Conservation (phyloP, 1,139 yeast genomes). For the Saccharomyces hybrid region DNA sequence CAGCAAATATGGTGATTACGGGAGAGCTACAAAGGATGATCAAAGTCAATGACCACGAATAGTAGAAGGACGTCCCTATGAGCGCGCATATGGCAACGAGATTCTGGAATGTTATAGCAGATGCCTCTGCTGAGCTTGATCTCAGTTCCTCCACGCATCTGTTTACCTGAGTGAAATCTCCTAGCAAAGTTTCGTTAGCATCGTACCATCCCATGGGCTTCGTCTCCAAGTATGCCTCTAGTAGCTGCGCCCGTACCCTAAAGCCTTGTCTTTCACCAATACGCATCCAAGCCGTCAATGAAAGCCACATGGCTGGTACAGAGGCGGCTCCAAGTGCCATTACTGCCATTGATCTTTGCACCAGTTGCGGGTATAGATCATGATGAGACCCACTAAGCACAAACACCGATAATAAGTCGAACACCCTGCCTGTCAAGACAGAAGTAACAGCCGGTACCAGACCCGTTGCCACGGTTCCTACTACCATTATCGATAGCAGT, state of each 20-base stretch:
- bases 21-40: constrained; percentile 70
- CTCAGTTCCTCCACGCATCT: constrained; percentile 75
- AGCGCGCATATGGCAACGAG: constrained; percentile 48
- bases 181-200: constrained; percentile 44
- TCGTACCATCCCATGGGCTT: constrained; percentile 57
- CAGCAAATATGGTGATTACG: constrained; percentile 45
- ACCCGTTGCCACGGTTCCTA: constrained; percentile 38
- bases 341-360: constrained; percentile 46
- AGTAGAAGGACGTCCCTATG: constrained; percentile 59
- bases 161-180: constrained; percentile 57
- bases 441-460: constrained; percentile 57
- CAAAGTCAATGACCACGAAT: constrained; percentile 79
- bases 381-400: constrained; percentile 29
- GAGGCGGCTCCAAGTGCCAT: constrained; percentile 51
- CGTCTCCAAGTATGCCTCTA: constrained; percentile 32
- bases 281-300: constrained; percentile 55
- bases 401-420: constrained; percentile 42
- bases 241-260: constrained; percentile 45
- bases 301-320: constrained; percentile 46
- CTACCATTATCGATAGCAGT: constrained; percentile 20
- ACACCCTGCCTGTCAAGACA: constrained; percentile 57
- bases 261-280: constrained; percentile 67
- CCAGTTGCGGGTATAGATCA: constrained; percentile 40
- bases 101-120: constrained; percentile 51
- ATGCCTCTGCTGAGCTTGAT: constrained; percentile 58